Evolutionary conservation across 78 protist genomes (phyloP), one percentile per base, ranked within the genome.

Genomic region (Corallochytrium limacisporum): DNA sequence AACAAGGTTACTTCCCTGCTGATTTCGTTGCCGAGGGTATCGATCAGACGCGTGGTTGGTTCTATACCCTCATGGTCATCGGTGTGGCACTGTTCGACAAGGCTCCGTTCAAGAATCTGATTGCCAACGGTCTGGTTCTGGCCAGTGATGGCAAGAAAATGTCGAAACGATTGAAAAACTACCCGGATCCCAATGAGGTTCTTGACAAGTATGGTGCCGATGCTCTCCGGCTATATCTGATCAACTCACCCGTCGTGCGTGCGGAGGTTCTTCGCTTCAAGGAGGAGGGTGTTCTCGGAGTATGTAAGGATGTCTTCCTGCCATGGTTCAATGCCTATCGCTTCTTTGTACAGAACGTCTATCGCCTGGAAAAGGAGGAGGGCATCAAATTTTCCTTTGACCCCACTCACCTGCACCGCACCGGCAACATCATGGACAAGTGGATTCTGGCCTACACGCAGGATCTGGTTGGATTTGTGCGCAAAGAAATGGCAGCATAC

Each of bases 11-110:
- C 44, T 96, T 96, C 97, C 99, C 99, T 24, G 99, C 97, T 39
- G 98, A 98, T 56, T 98, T 98, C 79, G 88, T 93, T 38, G 99
- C 98, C 36, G 99, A 96, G 83, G 98, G 99, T 13, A 32, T 92
- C 28, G 95, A 89, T 62, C 91, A 74, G 75, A 85, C 84, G 13
- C 79, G 83, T 3, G 79, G 82, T 6, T 76, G 78, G 86, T 98
- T 98, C 88, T 98, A 98, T 86, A 98, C 99, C 2, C 87, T 98
- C 38, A 43, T 96, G 54, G 99, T 98, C 8, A 67, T 98, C 51
- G 71, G 93, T 22, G 92, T 98, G 10, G 95, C 95, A 2, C 92
- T 98, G 62, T 91, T 91, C 60, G 92, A 92, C 65, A 47, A 76
- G 54, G 59, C 69, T 20, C 69, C 69, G 22, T 93, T 86, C 88